Evolutionary conservation across 352 stramenopile species (phyloP).

Genomic region (Globisporangium splendens): DNA sequence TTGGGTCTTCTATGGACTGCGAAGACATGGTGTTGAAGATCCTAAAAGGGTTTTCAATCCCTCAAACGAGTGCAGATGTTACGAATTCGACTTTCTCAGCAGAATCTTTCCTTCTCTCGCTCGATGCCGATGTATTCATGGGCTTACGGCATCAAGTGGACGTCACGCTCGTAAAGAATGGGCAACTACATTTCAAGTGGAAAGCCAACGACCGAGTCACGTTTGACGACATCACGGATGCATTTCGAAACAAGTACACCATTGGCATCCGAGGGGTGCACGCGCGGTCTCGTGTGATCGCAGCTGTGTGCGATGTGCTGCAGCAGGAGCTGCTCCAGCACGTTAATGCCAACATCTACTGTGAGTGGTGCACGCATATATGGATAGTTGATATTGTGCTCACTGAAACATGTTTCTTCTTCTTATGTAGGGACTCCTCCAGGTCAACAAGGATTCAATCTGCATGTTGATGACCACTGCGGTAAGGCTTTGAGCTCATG

Average conservation of each 20-base stretch:
- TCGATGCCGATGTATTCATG: slow-evolving; percentile 4
- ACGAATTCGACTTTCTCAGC: background rate
- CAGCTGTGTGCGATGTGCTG: slow-evolving; percentile 12
- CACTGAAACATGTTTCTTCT: background rate
- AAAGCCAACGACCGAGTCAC: background rate
- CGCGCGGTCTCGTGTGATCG: slow-evolving; percentile 16
- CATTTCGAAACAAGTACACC: slow-evolving; percentile 19
- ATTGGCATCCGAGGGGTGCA: slow-evolving; percentile 31
- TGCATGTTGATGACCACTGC: slow-evolving; percentile 33
- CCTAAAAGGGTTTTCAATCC: slow-evolving; percentile 18
- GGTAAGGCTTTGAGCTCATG: slow-evolving; percentile 7
- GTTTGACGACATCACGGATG: slow-evolving; percentile 19
- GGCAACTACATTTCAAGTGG: slow-evolving; percentile 16
- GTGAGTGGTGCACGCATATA: slow-evolving; percentile 8
- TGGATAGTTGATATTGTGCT: background rate
- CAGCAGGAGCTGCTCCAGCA: slow-evolving; percentile 27
- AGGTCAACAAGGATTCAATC: slow-evolving; percentile 24
- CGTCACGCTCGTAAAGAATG: slow-evolving; percentile 23
- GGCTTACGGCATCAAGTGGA: slow-evolving; percentile 24
- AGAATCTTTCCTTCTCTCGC: slow-evolving; percentile 2
- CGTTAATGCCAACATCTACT: slow-evolving; percentile 37
- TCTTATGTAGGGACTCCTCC: slow-evolving; percentile 25
- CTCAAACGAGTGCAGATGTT: slow-evolving; percentile 11
- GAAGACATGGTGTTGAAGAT: slow-evolving; percentile 8
- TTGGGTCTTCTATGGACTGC: slow-evolving; percentile 1